Percentiles rank a stretch among this genome's conserved stretches.
Evolutionary conservation across 2,329 filamentous ascomycete genomes (phyloP).

Genomic region (Exophiala dermatitidis): DNA sequence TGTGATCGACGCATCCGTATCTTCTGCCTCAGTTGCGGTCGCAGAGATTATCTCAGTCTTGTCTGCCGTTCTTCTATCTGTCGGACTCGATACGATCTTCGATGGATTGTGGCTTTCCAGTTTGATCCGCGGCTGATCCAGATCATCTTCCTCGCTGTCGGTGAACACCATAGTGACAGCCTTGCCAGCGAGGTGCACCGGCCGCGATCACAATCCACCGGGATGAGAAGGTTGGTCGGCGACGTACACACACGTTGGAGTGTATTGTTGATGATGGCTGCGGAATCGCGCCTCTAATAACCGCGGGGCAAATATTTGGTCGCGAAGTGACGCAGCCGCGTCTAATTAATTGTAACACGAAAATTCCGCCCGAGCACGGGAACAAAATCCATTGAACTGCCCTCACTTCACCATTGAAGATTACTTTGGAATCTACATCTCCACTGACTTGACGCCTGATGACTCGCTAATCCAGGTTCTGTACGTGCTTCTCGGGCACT

Average conservation of each 20-base stretch:
- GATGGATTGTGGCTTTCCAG: background rate
- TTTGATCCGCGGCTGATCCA: conserved; percentile 12
- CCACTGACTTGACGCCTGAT: background rate
- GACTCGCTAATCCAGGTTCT: background rate
- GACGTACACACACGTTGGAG: background rate
- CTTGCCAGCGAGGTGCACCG: background rate
- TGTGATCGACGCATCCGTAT: conserved; percentile 1
- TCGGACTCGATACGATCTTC: background rate
- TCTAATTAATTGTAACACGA: background rate
- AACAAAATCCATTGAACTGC: background rate
- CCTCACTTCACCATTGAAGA: background rate
- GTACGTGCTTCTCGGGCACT: background rate
- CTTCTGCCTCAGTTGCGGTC: conserved; percentile 1
- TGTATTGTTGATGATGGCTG: background rate
- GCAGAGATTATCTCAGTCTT: background rate
- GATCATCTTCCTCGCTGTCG: conserved; percentile 23
- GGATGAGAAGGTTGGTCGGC: background rate
- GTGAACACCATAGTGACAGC: conserved; percentile 15
- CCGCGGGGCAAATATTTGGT: background rate
- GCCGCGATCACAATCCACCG: background rate
- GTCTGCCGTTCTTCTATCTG: background rate
- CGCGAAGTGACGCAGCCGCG: conserved; percentile 1
- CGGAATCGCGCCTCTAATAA: background rate
- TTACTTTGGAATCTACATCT: background rate
- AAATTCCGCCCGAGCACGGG: conserved; percentile 10